Conservation (phyloP, 306 rosid species). For the Lathyrus aphaca region DNA sequence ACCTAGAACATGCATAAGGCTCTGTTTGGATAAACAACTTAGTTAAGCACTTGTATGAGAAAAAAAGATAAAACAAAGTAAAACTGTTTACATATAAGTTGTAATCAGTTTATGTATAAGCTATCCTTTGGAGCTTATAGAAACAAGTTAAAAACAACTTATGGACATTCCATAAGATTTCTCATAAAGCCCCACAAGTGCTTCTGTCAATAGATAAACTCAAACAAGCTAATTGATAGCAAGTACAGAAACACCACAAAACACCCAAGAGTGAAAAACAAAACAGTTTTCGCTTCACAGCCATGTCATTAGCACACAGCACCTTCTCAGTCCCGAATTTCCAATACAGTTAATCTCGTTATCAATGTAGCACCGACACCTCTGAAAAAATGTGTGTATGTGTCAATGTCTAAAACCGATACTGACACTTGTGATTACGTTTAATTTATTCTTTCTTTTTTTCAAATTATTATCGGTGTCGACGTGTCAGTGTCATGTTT, state of each 20-base stretch:
- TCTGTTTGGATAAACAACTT: neutral
- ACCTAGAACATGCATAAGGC: slow-evolving; percentile 12
- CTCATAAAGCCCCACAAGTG: neutral
- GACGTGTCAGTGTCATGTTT: too few relatives aligned
- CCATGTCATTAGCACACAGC: neutral
- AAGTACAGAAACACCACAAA: neutral
- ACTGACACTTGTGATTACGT: too few relatives aligned
- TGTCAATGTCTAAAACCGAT: too few relatives aligned
- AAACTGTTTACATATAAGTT: neutral
- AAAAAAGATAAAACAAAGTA: neutral
- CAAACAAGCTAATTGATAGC: neutral
- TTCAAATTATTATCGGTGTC: too few relatives aligned
- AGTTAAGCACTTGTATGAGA: neutral
- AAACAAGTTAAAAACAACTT: too few relatives aligned
- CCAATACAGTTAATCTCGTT: neutral
- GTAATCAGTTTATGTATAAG: too few relatives aligned
- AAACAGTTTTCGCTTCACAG: neutral
- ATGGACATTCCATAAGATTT: neutral
- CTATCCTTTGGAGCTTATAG: neutral
- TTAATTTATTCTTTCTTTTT: too few relatives aligned
- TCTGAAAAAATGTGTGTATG: too few relatives aligned
- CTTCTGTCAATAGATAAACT: neutral
- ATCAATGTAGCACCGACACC: too few relatives aligned
- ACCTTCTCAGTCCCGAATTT: slow-evolving; percentile 3
- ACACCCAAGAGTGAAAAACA: too few relatives aligned